phyloP scores from a whole-genome alignment of 1,284 basidiomycete species.

The Ceratobasidium sp. region DNA sequence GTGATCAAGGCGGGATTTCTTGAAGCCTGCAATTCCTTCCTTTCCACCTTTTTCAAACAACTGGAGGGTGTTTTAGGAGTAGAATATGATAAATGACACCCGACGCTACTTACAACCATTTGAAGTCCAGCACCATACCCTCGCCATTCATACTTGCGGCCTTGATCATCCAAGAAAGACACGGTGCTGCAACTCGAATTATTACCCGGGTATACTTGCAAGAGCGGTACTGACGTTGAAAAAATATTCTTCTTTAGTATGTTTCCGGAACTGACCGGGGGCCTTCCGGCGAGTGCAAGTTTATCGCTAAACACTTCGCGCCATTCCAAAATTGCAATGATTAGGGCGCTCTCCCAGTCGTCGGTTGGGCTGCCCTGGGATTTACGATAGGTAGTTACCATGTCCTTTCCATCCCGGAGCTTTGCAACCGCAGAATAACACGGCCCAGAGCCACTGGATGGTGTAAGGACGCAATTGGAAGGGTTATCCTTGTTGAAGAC shows the following conservation, averaged over 20 bases:
- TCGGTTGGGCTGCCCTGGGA: conserved; percentile 12
- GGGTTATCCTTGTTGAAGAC: conserved; percentile 38
- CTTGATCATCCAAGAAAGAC: conserved; percentile 45
- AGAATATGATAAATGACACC: neutral
- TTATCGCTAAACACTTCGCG: conserved; percentile 34
- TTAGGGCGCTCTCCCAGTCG: conserved; percentile 27
- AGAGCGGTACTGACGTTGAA: neutral
- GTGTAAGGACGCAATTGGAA: conserved; percentile 25
- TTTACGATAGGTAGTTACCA: conserved; percentile 35
- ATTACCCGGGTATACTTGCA: neutral
- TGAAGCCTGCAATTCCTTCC: conserved; percentile 22
- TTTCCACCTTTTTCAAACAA: conserved; percentile 22
- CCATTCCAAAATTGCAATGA: conserved; percentile 24
- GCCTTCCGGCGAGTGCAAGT: conserved; percentile 1
- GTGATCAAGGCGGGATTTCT: conserved; percentile 27
- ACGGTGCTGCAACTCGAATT: conserved; percentile 11
- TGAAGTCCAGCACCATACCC: conserved; percentile 44
- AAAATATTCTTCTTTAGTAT: conserved; percentile 20
- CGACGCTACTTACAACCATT: conserved; percentile 33
- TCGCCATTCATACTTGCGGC: conserved; percentile 45
- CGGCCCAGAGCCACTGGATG: conserved; percentile 4
- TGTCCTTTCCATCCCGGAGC: conserved; percentile 1
- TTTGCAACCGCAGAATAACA: conserved; percentile 19
- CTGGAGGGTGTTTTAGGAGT: neutral
- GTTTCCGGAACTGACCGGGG: neutral